phyloP scores from a whole-genome alignment of 441 rosid species.

The Capsella rubella region DNA sequence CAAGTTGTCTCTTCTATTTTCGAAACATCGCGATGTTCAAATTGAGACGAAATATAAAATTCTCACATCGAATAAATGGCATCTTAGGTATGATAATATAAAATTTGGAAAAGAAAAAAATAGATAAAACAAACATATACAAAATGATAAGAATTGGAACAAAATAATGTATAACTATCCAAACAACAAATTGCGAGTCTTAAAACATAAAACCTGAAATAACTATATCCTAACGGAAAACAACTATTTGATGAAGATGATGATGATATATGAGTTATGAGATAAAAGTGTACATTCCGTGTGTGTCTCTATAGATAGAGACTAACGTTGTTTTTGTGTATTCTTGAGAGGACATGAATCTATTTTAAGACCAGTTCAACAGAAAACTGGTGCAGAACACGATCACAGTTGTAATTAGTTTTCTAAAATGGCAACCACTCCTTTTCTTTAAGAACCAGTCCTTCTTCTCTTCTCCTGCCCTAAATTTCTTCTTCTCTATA shows the following conservation, averaged over 20 bases:
- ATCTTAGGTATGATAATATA: not conserved
- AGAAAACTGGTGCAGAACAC: conserved; percentile 47
- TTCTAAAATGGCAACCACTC: conserved; percentile 48
- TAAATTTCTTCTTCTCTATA: conserved; percentile 32
- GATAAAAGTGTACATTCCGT: conserved; percentile 19
- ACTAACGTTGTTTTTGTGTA: conserved; percentile 22
- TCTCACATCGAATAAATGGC: too few relatives aligned
- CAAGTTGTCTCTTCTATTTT: conserved; percentile 21
- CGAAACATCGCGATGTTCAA: conserved; percentile 12
- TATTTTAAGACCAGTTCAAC: conserved; percentile 49
- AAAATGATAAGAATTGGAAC: conserved; percentile 17
- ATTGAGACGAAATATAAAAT: not conserved
- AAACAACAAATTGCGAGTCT: not conserved
- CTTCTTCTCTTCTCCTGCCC: conserved; percentile 5
- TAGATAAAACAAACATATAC: not conserved
- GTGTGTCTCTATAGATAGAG: conserved; percentile 39
- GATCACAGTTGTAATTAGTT: conserved; percentile 41
- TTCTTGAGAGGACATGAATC: conserved; percentile 29
- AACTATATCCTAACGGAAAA: conserved; percentile 31
- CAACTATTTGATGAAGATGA: conserved; percentile 19
- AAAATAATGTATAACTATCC: conserved; percentile 15
- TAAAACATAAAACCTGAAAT: conserved; percentile 20
- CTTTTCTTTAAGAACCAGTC: conserved; percentile 43
- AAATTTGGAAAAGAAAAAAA: not conserved
- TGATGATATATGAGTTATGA: not conserved